These are phyloP conservation scores for Anisodus acutangulus DNA, from an alignment of 257 asterid species.

Conservation along the genomic window DNA sequence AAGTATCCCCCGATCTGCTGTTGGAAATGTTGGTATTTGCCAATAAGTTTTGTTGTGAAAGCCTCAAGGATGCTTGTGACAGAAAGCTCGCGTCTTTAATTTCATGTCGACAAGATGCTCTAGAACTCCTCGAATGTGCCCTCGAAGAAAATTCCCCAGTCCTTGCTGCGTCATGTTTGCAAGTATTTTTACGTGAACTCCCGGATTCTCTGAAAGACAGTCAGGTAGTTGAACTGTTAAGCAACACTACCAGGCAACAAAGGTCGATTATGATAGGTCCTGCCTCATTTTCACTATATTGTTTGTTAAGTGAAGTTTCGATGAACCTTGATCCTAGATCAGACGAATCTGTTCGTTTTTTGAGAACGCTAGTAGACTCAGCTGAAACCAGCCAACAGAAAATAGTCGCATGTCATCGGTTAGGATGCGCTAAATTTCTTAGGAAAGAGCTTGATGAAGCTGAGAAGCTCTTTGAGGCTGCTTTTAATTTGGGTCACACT, in stretches of 20 bases:
- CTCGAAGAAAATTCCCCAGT: slow-evolving; percentile 82
- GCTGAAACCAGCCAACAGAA: slow-evolving; percentile 69
- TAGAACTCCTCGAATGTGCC: slow-evolving; percentile 88
- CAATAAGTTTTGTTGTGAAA: slow-evolving; percentile 92
- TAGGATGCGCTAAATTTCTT: slow-evolving; percentile 67
- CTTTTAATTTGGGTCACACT: slow-evolving; percentile 73
- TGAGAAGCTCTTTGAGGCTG: slow-evolving; percentile 67
- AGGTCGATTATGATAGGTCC: slow-evolving; percentile 76
- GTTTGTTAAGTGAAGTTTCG: slow-evolving; percentile 81
- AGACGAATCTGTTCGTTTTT: slow-evolving; percentile 58
- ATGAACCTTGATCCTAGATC: slow-evolving; percentile 77
- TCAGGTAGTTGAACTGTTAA: slow-evolving; percentile 70
- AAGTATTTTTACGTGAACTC: slow-evolving; percentile 77
- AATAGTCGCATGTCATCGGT: slow-evolving; percentile 77
- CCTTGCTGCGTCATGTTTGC: slow-evolving; percentile 91
- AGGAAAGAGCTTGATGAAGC: slow-evolving; percentile 84
- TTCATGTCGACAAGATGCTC: slow-evolving; percentile 76
- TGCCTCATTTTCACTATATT: slow-evolving; percentile 79
- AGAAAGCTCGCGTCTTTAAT: slow-evolving; percentile 82
- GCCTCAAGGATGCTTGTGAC: slow-evolving; percentile 87
- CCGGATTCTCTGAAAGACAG: slow-evolving; percentile 69
- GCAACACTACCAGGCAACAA: slow-evolving; percentile 62
- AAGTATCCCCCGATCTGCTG: slow-evolving; percentile 60
- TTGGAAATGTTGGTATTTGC: slow-evolving; percentile 91
- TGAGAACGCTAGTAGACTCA: slow-evolving; percentile 67